Base-by-base conservation (phyloP, 441 rosid species). In the Gossypium laxum region DNA sequence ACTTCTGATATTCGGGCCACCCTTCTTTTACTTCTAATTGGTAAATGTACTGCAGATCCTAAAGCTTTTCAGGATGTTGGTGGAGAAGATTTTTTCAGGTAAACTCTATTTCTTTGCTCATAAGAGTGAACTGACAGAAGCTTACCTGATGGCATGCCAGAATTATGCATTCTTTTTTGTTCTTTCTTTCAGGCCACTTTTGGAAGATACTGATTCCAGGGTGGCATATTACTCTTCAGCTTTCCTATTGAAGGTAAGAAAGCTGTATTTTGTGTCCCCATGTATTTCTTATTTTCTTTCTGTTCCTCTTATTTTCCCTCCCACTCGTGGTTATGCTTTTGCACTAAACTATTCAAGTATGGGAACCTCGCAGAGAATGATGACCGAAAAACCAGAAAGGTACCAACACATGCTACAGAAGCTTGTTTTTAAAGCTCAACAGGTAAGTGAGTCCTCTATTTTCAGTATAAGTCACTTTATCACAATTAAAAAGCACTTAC, bases 181-280 rank as follows among this genome's bases (percentile, higher is more conserved):
- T 2, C 43, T 26, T 48, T 24, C 43, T 78, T 34, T 75, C 89
- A 95, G 99, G 90, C 89, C 78, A 79, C 97, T 92, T 82, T 78
- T 95, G 72, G 96, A 91, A 82, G 99, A 95, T 77, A 89, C 91
- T 28, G 98, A 95, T 82, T 91, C 99, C 61, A 88, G 98, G 83
- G 93, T 95, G 38, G 98, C 99, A 14, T 95, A 95, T 86, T 91
- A 91, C 83, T 87, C 99, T 81, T 91, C 98, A 14, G 92, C 99
- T 61, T 95, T 95, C 84, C 96, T 95, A 77, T 79, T 95, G 55
- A 95, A 95, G 96, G 99, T 83, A 89, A 85, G 87, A 75, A 80
- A 70, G 28, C 68, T 75, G 56, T 30, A 59, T 62, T 30, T 58
- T 71, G 62, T 0, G 34, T 43, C 1, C 19, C 48, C 14, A 11